phyloP scores from a whole-genome alignment of 345 rosid species.

The Eucalyptus pauciflora region DNA sequence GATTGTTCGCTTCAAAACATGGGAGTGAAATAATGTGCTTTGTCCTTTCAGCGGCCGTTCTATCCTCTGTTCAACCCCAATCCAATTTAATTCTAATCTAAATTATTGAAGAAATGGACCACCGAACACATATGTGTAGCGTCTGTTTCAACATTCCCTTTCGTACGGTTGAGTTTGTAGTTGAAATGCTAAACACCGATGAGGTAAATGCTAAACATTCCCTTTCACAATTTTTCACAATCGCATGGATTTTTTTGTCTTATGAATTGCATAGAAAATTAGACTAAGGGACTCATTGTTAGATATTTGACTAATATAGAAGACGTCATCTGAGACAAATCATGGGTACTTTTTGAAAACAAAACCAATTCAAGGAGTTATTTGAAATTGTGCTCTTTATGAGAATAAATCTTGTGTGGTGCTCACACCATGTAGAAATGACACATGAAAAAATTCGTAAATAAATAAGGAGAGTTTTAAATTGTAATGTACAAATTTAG shows the following conservation, averaged over 20 bases:
- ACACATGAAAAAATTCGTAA: too few species aligned
- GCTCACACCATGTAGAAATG: neutral
- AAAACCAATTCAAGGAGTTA: neutral
- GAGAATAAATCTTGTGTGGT: neutral
- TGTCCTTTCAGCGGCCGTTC: neutral
- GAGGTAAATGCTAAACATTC: too few species aligned
- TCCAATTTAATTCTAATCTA: neutral
- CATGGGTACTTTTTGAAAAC: neutral
- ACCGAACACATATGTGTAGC: neutral
- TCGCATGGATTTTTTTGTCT: neutral
- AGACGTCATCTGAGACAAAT: neutral
- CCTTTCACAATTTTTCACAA: neutral
- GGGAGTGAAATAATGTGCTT: neutral
- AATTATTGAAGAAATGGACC: neutral
- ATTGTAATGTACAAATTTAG: neutral
- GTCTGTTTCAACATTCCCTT: neutral
- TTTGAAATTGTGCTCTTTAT: neutral
- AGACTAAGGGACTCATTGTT: neutral
- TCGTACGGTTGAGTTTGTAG: neutral
- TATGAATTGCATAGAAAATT: neutral
- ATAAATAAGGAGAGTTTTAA: neutral
- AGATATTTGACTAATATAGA: neutral
- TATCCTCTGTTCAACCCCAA: neutral
- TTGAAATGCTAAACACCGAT: neutral
- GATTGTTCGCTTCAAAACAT: neutral